phyloP scores from a whole-genome alignment of 345 rosid species.

The Hirschfeldia incana region DNA sequence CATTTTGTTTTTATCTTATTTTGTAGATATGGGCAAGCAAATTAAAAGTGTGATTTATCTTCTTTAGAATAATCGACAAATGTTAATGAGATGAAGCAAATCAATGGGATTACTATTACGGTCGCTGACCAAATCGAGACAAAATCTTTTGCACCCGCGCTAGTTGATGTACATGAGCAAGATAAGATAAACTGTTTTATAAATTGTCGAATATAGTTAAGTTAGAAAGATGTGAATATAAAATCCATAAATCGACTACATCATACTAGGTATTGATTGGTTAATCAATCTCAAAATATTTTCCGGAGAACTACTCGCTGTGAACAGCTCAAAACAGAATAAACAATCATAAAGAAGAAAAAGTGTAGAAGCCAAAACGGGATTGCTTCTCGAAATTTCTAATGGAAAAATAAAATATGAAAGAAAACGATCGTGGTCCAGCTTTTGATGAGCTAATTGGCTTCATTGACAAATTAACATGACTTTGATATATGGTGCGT shows the following conservation, averaged over 20 bases:
- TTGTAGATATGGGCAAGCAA: background rate
- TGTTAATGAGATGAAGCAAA: slow-evolving; percentile 3
- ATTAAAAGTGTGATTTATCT: background rate
- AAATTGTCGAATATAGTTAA: background rate
- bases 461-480: slow-evolving; percentile 37
- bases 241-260: background rate
- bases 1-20: background rate
- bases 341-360: background rate
- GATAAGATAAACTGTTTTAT: too few species aligned
- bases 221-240: background rate
- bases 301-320: slow-evolving; percentile 7
- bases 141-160: background rate
- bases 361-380: slow-evolving; percentile 23
- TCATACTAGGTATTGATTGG: background rate
- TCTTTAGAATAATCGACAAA: background rate
- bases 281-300: background rate
- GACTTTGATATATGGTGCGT: slow-evolving; percentile 29
- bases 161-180: too few species aligned
- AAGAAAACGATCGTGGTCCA: slow-evolving; percentile 36
- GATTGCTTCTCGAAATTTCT: slow-evolving; percentile 35
- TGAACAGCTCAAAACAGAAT: slow-evolving; percentile 26
- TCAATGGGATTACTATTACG: background rate
- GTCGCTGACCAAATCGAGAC: slow-evolving; percentile 10
- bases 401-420: slow-evolving; percentile 2
- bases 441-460: slow-evolving; percentile 42